Base-by-base conservation (phyloP, 1,284 basidiomycete species). In the Irpex sp. region DNA sequence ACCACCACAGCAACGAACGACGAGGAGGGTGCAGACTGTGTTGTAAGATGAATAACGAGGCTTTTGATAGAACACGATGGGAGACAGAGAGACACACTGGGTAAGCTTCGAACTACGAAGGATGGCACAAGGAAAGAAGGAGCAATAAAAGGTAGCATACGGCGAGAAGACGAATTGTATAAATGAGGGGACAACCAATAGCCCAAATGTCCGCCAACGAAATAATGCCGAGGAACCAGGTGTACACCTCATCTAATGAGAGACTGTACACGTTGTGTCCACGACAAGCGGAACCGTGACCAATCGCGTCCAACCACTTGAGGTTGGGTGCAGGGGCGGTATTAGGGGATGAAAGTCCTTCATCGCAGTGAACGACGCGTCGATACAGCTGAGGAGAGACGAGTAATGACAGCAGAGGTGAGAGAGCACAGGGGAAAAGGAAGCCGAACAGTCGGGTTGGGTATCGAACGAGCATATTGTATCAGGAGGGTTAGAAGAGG, bases 181-280 rank as follows among this genome's bases (percentile, higher is more conserved):
- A 80, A 81, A 78, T 26, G 75, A 81, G 72, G 74, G 72, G 74
- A 79, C 83, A 85, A 85, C 83, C 81, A 86, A 85, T 80, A 85
- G 82, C 84, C 84, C 83, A 84, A 79, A 67, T 69, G 61, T 71
- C 73, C 71, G 71, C 69, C 67, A 63, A 62, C 65, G 60, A 62
- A 59, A 55, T 6, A 55, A 8, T 31, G 21, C 19, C 36, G 59
- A 58, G 51, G 62, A 63, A 57, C 49, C 58, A 59, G 55, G 61
- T 33, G 33, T 56, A 50, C 61, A 58, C 46, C 15, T 54, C 15
- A 31, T 58, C 49, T 57, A 31, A 49, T 36, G 51, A 62, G 50
- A 35, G 57, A 46, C 49, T 26, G 36, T 46, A 47, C 17, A 43
- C 36, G 17, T 60, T 37, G 58, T 63, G 60, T 21, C 31, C 33